phyloP scores from a whole-genome alignment of 352 stramenopile species.

The Globisporangium orthogonon region DNA sequence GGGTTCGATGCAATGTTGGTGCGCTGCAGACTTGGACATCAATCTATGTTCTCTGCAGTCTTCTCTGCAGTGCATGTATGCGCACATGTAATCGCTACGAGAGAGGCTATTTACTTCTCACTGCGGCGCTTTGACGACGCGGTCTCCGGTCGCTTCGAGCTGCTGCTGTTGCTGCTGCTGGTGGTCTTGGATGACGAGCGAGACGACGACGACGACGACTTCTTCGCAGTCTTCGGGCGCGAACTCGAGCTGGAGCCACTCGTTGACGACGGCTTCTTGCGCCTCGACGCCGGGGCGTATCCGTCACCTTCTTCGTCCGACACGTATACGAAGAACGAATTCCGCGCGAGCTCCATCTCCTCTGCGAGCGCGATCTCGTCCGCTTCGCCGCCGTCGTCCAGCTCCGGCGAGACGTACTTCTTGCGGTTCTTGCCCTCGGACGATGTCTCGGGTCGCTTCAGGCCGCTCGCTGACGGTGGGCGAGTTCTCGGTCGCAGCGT shows the following conservation, averaged over 20 bases:
- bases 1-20: no score
- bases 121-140: slow-evolving; percentile 47
- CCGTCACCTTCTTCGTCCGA: slow-evolving; percentile 76
- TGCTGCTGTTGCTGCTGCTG: not conserved
- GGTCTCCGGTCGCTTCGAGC: slow-evolving; percentile 51
- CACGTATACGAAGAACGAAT: slow-evolving; percentile 83
- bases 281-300: slow-evolving; percentile 54
- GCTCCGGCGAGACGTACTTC: slow-evolving; percentile 28
- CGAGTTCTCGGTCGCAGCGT: slow-evolving; percentile 51
- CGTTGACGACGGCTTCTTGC: slow-evolving; percentile 25
- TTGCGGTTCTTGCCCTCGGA: slow-evolving; percentile 45
- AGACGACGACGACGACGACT: slow-evolving; percentile 27
- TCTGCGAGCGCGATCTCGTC: slow-evolving; percentile 61
- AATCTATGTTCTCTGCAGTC: no score
- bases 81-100: not conserved
- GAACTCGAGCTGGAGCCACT: slow-evolving; percentile 3
- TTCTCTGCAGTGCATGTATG: no score
- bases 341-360: slow-evolving; percentile 61
- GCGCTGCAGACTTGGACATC: no score
- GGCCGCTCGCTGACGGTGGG: slow-evolving; percentile 59
- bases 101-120: slow-evolving; percentile 24
- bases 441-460: slow-evolving; percentile 63
- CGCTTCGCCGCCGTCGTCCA: slow-evolving; percentile 31
- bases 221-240: slow-evolving; percentile 58
- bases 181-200: slow-evolving; percentile 18